Evolutionary conservation across 192 early-diverging fungal species (phyloP).

Genomic region (Linnemannia zychae): DNA sequence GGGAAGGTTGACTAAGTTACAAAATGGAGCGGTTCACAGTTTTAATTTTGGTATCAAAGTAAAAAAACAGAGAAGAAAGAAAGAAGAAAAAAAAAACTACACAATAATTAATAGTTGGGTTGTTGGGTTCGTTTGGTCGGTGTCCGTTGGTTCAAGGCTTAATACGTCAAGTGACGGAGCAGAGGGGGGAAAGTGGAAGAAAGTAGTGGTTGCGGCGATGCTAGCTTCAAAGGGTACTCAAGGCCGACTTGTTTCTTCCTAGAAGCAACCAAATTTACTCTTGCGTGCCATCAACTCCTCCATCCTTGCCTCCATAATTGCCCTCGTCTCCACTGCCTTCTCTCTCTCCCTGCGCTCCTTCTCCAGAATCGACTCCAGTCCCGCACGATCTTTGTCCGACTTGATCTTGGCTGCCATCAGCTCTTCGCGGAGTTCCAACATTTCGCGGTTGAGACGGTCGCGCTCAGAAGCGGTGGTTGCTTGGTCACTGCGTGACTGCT

Average conservation of each 20-base stretch:
- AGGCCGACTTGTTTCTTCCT: constrained; percentile 32
- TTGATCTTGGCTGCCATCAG: constrained; percentile 49
- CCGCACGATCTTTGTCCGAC: constrained; percentile 53
- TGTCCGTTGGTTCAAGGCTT: too few relatives aligned
- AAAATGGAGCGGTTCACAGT: too few relatives aligned
- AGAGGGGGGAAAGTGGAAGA: neutral
- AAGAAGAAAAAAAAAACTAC: constrained; percentile 1
- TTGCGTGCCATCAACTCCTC: constrained; percentile 68
- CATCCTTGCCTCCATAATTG: constrained; percentile 64
- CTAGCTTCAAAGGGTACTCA: neutral
- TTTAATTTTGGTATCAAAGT: too few relatives aligned
- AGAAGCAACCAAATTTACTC: constrained; percentile 73
- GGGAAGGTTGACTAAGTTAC: too few relatives aligned
- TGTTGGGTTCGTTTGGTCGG: neutral
- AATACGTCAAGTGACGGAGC: neutral
- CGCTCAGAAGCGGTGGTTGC: constrained; percentile 54
- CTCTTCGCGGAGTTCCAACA: constrained; percentile 58
- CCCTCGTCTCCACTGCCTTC: constrained; percentile 62
- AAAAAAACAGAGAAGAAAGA: neutral
- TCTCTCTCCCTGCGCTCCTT: constrained; percentile 63
- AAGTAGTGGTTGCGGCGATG: neutral
- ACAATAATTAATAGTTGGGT: neutral
- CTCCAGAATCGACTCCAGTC: constrained; percentile 56
- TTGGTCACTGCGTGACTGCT: constrained; percentile 53
- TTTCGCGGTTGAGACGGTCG: constrained; percentile 41